phyloP scores from a whole-genome alignment of 306 rosid species.

The Nissolia schottii region DNA sequence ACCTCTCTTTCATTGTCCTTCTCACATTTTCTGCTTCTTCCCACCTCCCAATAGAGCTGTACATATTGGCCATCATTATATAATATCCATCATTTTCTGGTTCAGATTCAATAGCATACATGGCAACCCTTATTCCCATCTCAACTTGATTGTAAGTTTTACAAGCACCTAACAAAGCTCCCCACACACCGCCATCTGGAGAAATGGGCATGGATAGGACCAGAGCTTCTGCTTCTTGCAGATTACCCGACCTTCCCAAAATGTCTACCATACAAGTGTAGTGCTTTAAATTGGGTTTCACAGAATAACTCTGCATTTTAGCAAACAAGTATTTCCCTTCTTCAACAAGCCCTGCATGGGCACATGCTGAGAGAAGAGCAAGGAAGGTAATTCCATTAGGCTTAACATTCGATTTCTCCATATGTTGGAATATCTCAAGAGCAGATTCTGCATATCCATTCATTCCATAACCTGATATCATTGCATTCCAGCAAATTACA shows the following conservation, averaged over 20 bases:
- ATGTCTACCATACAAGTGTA: constrained; percentile 85
- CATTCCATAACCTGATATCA: constrained; percentile 72
- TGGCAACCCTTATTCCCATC: constrained; percentile 60
- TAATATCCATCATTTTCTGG: constrained; percentile 77
- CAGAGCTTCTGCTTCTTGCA: constrained; percentile 65
- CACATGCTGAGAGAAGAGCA: constrained; percentile 70
- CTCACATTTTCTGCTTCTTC: constrained; percentile 70
- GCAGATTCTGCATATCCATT: constrained; percentile 64
- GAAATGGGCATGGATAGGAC: constrained; percentile 70
- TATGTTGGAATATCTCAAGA: constrained; percentile 44
- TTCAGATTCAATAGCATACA: constrained; percentile 57
- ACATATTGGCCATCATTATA: constrained; percentile 58
- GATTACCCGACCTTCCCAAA: constrained; percentile 66
- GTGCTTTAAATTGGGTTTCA: constrained; percentile 67
- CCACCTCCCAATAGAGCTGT: constrained; percentile 70
- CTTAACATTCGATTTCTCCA: constrained; percentile 59
- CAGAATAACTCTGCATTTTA: constrained; percentile 46
- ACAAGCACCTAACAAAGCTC: constrained; percentile 72
- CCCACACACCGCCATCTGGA: constrained; percentile 78
- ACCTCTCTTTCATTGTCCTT: constrained; percentile 48
- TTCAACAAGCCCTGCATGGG: constrained; percentile 60
- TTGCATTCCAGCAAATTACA: constrained; percentile 62
- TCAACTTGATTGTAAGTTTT: constrained; percentile 57
- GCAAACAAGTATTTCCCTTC: constrained; percentile 58
- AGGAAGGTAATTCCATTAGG: constrained; percentile 71